Base-by-base conservation (phyloP, 2,329 filamentous ascomycete species). In the Ilyonectria destructans region DNA sequence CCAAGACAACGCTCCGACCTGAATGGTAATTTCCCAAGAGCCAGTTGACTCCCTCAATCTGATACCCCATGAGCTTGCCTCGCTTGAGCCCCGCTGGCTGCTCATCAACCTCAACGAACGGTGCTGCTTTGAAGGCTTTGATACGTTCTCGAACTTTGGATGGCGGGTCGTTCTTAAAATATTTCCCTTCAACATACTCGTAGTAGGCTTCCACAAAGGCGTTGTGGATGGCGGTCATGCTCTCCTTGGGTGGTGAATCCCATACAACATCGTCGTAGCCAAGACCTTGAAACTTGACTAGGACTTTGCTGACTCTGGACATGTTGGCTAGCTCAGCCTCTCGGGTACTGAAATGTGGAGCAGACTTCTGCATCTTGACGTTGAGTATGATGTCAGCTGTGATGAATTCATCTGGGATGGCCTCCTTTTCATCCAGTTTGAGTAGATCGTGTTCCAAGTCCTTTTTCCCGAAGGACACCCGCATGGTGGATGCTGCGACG, bases 41-140 rank as follows among this genome's bases (percentile, higher is more conserved):
- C 95, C 96, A 99, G 76, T 98, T 98, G 58, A 98, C 85, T 21
- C 96, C 96, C 67, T 98, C 93, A 51, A 97, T 83, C 79, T 99
- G 96, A 76, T 99, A 98, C 37, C 90, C 89, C 95, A 98, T 98
- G 66, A 98, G 85, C 71, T 95, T 90, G 26, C 95, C 95, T 40
- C 93, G 91, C 35, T 88, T 89, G 8, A 98, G 85, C 15, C 90
- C 90, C 1, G 86, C 82, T 0, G 96, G 96, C 76, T 98, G 96
- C 15, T 85, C 82, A 43, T 90, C 85, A 70, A 94, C 87, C 71
- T 94, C 89, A 62, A 87, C 84, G 74, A 97, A 97, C 49, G 91
- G 84, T 46, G 87, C 82, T 12, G 83, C 81, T 69, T 94, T 91
- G 71, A 91, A 92, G n/a, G 87, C 85, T 35, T 89, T 87, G 46